Base-by-base conservation (phyloP, 306 rosid genomes). In the Dryas drummondii region DNA sequence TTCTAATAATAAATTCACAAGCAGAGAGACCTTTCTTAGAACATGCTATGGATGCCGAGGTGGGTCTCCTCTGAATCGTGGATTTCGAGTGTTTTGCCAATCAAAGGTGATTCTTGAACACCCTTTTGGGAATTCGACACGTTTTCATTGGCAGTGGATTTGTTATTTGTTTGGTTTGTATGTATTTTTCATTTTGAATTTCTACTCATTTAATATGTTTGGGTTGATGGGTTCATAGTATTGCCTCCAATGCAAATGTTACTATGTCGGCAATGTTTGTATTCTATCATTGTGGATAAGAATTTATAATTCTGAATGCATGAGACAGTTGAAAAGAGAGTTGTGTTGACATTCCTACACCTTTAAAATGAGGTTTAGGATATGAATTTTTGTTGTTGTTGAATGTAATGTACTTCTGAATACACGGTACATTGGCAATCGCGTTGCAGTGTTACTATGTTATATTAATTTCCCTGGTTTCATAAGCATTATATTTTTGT, bases 71-170 rank as follows among this genome's bases (percentile, higher is more conserved):
- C 50, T 65, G 14, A 68, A 45, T 53, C 83, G 81, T 66, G 82
- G 49, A 40, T 64, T 58, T 60, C 86, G 77, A 15, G 80, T 78
- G 16, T 86, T 71, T 81, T 86, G 87, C 78, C 85, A 82, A 70
- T 77, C 87, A 52, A 80, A 79, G 92, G 96, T 87, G 26, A 19
- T 85, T 80, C 26, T 45, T 70, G 4, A 27, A 41, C 14, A 45
- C 70, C 65, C 79, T 72, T 70, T 71, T 51, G 26, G 48, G 9
- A 49, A 41, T 5, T 53, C 66, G 15, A 12, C n/a, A 32, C 50
- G 61, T 53, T 61, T 69, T 54, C 16, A 11, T 71, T 2, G 13
- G 37, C 7, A 16, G 27, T 22, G 40, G 7, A 19, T 37, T 7
- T 49, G 61, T 22, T 61, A 46, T 9, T 45, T 27, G 12, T 26